Evolutionary conservation across 169 alveolate species (phyloP).

Genomic region (Plasmodium gaboni): DNA sequence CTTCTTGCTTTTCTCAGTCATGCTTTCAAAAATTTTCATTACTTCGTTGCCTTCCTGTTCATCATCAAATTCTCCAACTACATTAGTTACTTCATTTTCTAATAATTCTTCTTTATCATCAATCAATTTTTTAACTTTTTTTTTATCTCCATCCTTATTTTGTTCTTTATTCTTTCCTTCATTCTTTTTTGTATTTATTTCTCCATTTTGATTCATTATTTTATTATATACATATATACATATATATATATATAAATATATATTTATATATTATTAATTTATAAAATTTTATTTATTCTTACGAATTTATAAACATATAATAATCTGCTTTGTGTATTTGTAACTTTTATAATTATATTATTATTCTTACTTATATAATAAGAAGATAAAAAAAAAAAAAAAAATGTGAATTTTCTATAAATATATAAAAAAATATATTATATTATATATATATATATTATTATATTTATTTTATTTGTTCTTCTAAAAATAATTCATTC

Average conservation of each 20-base stretch:
- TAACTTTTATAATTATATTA: too few relatives aligned
- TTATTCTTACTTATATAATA: too few relatives aligned
- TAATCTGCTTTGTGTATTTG: too few relatives aligned
- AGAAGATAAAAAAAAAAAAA: too few relatives aligned
- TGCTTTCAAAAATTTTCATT: not conserved
- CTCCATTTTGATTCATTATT: not conserved
- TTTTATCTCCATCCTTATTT: not conserved
- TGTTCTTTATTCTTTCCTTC: not conserved
- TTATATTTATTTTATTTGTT: not conserved
- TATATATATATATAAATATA: too few relatives aligned
- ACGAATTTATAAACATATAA: too few relatives aligned
- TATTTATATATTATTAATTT: too few relatives aligned
- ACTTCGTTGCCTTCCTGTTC: conserved; percentile 4
- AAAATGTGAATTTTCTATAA: too few relatives aligned
- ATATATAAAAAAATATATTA: too few relatives aligned
- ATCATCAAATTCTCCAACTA: not conserved
- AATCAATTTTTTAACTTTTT: not conserved
- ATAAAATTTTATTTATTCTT: too few relatives aligned
- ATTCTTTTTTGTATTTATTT: not conserved
- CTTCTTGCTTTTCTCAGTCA: not conserved
- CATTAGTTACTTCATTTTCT: not conserved
- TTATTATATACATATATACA: too few relatives aligned
- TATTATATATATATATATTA: not conserved
- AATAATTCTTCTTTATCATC: not conserved
- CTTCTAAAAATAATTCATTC: not conserved